A percentile compares a stretch with the other conserved stretches of the same genome.
phyloP scores from a whole-genome alignment of 2,329 filamentous ascomycete genomes.

The Aspergillus versicolor region DNA sequence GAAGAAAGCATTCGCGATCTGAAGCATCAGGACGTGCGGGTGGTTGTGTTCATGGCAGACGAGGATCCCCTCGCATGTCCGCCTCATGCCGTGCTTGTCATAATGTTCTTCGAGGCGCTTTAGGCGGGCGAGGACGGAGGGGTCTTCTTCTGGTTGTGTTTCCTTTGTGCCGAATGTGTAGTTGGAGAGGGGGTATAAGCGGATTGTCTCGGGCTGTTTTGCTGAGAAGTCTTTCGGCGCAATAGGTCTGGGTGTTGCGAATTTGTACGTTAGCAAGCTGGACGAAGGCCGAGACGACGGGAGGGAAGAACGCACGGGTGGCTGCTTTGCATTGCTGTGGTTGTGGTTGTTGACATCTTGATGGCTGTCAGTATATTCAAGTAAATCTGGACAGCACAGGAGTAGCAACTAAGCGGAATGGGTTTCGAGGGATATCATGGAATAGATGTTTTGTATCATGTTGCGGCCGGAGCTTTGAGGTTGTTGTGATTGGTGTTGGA shows the following conservation, averaged over 20 bases:
- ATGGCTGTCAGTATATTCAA: neutral
- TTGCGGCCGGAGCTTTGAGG: neutral
- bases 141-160: constrained; percentile 96
- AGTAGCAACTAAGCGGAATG: neutral
- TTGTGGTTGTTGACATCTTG: constrained; percentile 81
- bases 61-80: constrained; percentile 93
- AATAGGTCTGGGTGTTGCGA: constrained; percentile 57
- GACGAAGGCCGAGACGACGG: neutral
- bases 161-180: constrained; percentile 99
- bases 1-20: constrained; percentile 99
- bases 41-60: constrained; percentile 99
- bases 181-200: constrained; percentile 91
- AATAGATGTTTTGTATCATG: neutral
- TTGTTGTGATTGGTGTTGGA: constrained; percentile 4
- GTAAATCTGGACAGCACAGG: neutral
- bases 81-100: constrained; percentile 85
- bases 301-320: constrained; percentile 53
- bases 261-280: neutral
- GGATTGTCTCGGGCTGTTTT: constrained; percentile 85
- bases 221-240: constrained; percentile 81
- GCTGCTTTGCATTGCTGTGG: constrained; percentile 71
- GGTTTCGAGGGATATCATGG: neutral
- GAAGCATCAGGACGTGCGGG: constrained; percentile 96
- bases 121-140: constrained; percentile 86
- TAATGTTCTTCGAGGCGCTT: constrained; percentile 97